phyloP scores from a whole-genome alignment of 306 rosid species.

The Oemleria cerasiformis region DNA sequence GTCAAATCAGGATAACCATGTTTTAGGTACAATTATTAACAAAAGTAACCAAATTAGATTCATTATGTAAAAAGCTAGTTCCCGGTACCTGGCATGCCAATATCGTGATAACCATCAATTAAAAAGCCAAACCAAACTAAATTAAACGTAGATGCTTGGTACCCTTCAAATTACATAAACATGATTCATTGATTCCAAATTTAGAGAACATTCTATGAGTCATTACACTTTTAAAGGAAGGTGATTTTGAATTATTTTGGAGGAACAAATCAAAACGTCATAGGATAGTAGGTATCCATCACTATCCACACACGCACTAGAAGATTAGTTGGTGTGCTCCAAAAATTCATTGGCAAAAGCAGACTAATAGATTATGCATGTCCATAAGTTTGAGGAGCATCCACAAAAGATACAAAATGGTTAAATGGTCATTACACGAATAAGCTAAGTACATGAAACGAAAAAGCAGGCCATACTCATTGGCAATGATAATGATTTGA shows the following conservation, averaged over 20 bases:
- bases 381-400: background rate
- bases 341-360: constrained; percentile 3
- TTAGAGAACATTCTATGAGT: background rate
- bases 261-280: background rate
- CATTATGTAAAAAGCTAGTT: background rate
- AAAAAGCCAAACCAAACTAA: background rate
- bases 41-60: constrained; percentile 7
- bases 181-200: background rate
- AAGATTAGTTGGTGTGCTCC: constrained; percentile 1
- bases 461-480: background rate
- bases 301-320: background rate
- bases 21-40: background rate
- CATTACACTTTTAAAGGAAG: background rate
- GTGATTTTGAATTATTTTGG: background rate
- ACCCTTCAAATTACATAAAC: background rate
- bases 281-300: background rate
- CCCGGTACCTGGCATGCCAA: background rate
- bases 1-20: constrained; percentile 22
- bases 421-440: background rate
- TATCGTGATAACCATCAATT: background rate
- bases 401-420: background rate
- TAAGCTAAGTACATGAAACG: background rate
- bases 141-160: background rate
- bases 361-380: background rate
- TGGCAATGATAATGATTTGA: constrained; percentile 6